phyloP scores from a whole-genome alignment of 179 eudicot genomes.

The Heliamphora pulchella region DNA sequence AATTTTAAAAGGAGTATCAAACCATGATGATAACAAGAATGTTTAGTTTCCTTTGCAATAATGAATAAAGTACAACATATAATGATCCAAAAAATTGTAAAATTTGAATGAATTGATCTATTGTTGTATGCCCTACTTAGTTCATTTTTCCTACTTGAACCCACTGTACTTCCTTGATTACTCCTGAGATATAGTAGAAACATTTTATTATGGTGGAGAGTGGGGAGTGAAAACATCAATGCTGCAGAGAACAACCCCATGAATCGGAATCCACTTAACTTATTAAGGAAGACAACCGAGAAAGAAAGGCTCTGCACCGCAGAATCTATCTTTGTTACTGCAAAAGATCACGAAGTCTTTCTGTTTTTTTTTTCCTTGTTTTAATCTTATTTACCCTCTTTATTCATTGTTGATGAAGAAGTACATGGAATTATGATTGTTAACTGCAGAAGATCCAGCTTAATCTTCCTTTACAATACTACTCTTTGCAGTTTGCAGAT shows the following conservation, averaged over 20 bases:
- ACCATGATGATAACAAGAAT: background rate
- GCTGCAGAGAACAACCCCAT: too few relatives aligned
- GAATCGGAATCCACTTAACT: too few relatives aligned
- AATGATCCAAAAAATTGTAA: too few relatives aligned
- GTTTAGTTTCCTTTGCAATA: background rate
- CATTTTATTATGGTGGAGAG: too few relatives aligned
- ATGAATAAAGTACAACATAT: background rate
- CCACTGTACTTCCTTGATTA: too few relatives aligned
- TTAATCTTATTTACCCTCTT: background rate
- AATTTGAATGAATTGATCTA: too few relatives aligned
- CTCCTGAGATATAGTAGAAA: too few relatives aligned
- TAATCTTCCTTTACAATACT: background rate
- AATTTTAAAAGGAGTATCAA: background rate
- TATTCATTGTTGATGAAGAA: background rate
- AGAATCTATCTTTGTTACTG: background rate
- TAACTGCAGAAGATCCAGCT: background rate
- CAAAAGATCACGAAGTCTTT: background rate
- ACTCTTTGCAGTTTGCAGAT: conserved; percentile 85
- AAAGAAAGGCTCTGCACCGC: background rate
- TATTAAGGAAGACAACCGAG: too few relatives aligned
- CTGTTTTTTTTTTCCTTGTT: background rate
- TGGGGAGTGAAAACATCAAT: too few relatives aligned
- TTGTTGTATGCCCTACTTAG: too few relatives aligned
- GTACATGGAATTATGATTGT: background rate
- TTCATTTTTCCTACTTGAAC: too few relatives aligned